Percentiles rank a stretch among this genome's conserved stretches.
These are phyloP conservation scores for Conringia planisiliqua DNA, from an alignment of 345 rosid species.

Conservation along the genomic window DNA sequence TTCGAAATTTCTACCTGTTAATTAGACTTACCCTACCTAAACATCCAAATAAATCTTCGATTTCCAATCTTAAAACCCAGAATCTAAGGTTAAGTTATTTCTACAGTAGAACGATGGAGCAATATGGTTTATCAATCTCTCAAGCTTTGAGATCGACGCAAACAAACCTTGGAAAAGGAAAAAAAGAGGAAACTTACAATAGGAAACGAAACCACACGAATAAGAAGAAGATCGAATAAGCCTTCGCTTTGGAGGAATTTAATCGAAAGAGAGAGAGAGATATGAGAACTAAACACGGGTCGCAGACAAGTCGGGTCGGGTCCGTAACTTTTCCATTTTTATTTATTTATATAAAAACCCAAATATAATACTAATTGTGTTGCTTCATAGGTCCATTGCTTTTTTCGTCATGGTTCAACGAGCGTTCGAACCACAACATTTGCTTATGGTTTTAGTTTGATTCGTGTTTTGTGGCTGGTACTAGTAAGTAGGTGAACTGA, in stretches of 20 bases:
- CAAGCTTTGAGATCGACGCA: background rate
- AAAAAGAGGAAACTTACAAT: slow-evolving; percentile 1
- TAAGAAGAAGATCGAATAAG: background rate
- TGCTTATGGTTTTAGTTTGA: background rate
- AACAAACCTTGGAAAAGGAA: background rate
- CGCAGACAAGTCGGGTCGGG: background rate
- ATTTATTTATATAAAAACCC: background rate
- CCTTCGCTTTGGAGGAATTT: background rate
- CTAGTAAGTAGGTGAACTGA: background rate
- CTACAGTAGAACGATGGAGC: background rate
- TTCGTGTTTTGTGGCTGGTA: background rate
- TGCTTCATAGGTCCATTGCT: background rate
- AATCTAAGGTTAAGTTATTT: background rate
- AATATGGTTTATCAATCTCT: background rate
- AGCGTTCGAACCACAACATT: background rate
- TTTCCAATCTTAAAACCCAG: background rate
- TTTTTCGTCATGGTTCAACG: background rate
- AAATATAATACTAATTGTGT: background rate
- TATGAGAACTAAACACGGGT: background rate
- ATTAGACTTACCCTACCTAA: too few species aligned
- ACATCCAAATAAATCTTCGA: background rate
- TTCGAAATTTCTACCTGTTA: too few species aligned
- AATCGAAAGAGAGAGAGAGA: background rate
- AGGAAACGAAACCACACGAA: background rate
- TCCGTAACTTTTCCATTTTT: background rate